phyloP scores from a whole-genome alignment of 2,329 filamentous ascomycete genomes.

The Beauveria scarabaeidicola region DNA sequence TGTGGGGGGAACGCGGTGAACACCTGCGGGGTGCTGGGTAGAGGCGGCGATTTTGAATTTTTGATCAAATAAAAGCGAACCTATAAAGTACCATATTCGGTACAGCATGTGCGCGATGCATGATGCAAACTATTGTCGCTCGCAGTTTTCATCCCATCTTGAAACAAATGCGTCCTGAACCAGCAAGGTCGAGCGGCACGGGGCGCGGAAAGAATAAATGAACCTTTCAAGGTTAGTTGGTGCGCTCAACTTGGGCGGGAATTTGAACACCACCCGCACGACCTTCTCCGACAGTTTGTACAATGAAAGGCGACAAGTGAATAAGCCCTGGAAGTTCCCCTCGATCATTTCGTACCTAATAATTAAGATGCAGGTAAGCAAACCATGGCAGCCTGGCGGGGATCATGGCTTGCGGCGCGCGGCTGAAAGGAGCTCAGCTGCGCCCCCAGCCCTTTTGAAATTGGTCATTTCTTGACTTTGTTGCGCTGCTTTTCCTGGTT shows the following conservation, averaged over 20 bases:
- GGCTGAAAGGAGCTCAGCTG: conserved; percentile 10
- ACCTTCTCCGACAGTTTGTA: not conserved
- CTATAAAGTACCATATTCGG: not conserved
- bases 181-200: not conserved
- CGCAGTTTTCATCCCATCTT: not conserved
- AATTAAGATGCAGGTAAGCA: not conserved
- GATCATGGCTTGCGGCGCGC: not conserved
- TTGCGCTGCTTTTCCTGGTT: too few relatives aligned
- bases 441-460: not conserved
- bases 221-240: too few relatives aligned
- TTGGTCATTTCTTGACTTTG: not conserved
- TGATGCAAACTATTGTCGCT: not conserved
- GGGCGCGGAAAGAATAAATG: not conserved
- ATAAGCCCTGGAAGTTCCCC: not conserved
- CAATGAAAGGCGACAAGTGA: not conserved
- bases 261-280: too few relatives aligned
- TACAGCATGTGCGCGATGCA: not conserved
- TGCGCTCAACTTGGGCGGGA: too few relatives aligned
- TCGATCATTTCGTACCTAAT: too few relatives aligned
- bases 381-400: not conserved
- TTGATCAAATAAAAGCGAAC: not conserved
- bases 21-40: not conserved
- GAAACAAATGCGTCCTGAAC: not conserved
- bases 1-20: not conserved
- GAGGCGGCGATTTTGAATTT: not conserved